phyloP scores from a whole-genome alignment of 441 rosid genomes.

The Viola pubescens region DNA sequence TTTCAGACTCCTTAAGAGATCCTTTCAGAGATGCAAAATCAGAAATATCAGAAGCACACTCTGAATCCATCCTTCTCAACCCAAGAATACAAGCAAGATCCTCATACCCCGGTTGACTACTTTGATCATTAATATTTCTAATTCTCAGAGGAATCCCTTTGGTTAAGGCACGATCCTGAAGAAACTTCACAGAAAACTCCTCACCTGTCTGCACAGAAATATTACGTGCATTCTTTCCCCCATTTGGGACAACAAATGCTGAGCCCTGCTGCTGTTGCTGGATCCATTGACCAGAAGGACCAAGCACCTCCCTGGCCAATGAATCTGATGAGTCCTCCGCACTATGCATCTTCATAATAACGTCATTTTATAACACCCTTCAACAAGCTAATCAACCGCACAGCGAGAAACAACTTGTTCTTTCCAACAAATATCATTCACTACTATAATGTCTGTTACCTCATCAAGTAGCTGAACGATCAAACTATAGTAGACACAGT shows the following conservation, averaged over 20 bases:
- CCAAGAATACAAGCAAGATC: slow-evolving; percentile 45
- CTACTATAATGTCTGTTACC: too few relatives aligned
- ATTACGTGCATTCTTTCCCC: slow-evolving; percentile 27
- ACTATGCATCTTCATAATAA: slow-evolving; percentile 17
- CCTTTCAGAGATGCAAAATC: slow-evolving; percentile 40
- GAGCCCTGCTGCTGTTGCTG: slow-evolving; percentile 25
- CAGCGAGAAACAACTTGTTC: too few relatives aligned
- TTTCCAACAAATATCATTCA: too few relatives aligned
- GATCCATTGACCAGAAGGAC: slow-evolving; percentile 29
- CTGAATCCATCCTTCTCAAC: slow-evolving; percentile 48
- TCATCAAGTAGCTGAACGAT: too few relatives aligned
- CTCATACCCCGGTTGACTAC: slow-evolving; percentile 32
- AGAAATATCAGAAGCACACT: slow-evolving; percentile 40
- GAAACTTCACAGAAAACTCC: slow-evolving; percentile 61
- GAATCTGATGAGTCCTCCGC: slow-evolving; percentile 17
- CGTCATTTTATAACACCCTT: slow-evolving; percentile 7
- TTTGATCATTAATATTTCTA: slow-evolving; percentile 28
- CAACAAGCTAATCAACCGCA: too few relatives aligned
- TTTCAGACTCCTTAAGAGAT: slow-evolving; percentile 30
- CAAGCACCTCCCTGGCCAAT: slow-evolving; percentile 30
- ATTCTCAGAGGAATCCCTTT: slow-evolving; percentile 27
- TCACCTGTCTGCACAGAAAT: slow-evolving; percentile 59
- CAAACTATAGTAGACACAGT: too few relatives aligned
- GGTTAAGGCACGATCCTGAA: slow-evolving; percentile 33
- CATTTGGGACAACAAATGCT: slow-evolving; percentile 18